A percentile compares a stretch with the other conserved stretches of the same genome.
These are phyloP conservation scores for Phanerochaete carnosa DNA, from an alignment of 768 basidiomycete genomes.

Conservation along the genomic window DNA sequence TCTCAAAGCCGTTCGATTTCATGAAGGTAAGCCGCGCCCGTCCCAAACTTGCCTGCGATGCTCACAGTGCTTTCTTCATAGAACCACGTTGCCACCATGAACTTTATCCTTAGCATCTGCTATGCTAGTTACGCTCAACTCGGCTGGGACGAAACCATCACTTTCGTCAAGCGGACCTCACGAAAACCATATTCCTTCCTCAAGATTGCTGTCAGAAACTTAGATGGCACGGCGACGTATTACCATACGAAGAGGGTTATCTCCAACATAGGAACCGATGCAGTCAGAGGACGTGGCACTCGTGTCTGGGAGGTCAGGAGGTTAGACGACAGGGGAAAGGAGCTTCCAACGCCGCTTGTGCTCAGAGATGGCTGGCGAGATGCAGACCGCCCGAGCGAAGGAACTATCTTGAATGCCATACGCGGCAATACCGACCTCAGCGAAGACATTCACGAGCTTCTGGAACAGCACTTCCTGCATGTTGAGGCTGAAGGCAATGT, in stretches of 20 bases:
- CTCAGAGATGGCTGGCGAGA: conserved; percentile 2
- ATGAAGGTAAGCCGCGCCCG: background rate
- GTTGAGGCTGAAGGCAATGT: background rate
- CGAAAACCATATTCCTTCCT: background rate
- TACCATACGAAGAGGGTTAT: background rate
- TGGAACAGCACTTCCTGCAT: background rate
- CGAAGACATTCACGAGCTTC: background rate
- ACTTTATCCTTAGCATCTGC: background rate
- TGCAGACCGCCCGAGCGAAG: background rate
- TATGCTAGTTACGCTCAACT: background rate
- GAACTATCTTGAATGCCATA: background rate
- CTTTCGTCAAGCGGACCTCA: background rate
- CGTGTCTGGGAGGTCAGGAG: conserved; percentile 2
- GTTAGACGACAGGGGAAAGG: background rate
- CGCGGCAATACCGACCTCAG: background rate
- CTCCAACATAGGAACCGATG: background rate
- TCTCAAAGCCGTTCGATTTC: background rate
- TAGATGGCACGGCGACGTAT: no score
- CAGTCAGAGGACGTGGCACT: background rate
- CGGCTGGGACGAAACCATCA: background rate
- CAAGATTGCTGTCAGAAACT: conserved; percentile 1
- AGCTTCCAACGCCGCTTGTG: background rate
- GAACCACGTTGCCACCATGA: background rate
- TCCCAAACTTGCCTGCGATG: background rate
- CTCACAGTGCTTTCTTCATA: background rate